Base-by-base conservation (phyloP, 1,284 basidiomycete species). In the Cutaneotrichosporon sp. region DNA sequence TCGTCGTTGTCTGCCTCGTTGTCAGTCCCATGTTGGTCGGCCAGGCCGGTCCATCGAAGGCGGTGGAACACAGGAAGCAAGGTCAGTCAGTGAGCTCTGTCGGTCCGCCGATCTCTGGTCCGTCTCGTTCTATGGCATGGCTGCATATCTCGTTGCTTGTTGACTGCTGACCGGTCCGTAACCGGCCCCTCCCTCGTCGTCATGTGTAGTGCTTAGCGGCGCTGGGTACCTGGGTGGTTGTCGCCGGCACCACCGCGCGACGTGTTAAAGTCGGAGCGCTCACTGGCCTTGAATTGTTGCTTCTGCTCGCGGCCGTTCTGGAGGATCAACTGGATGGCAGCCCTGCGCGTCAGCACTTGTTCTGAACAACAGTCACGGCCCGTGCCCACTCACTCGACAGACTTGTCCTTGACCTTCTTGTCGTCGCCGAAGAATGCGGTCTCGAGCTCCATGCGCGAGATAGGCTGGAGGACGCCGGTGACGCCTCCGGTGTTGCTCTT, bases 331-430 rank as follows among this genome's bases (percentile, higher is more conserved):
- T 61, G 49, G 66, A 79, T 79, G 53, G 76, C 77, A 63, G 76
- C 77, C 59, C 77, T 79, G 65, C 34, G 18, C 3, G 50, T 56
- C 50, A 61, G 53, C 56, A 31, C 3, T 34, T 8, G 38, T 21
- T 32, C n/a, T n/a, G 4, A 13, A n/a, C 30, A 52, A 7, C 13
- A 2, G 9, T 16, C 26, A 30, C 31, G 51, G n/a, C 18, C 18
- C 42, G 18, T 46, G 16, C 21, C n/a, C 11, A 77, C 77, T 69
- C 70, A 79, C 77, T 79, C 77, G 52, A 72, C 63, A 46, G 72
- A 73, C 73, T 79, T 79, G 69, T 76, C 75, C 70, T 76, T 76
- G 67, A 75, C 68, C 63, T 75, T 72, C 70, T 76, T 77, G 64
- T 76, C 75, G 64, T 77, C 76, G 46, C 72, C 71, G 64, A 79